These are phyloP conservation scores for Chaetomium sp. DNA, from an alignment of 2,329 filamentous ascomycete genomes.

Conservation along the genomic window DNA sequence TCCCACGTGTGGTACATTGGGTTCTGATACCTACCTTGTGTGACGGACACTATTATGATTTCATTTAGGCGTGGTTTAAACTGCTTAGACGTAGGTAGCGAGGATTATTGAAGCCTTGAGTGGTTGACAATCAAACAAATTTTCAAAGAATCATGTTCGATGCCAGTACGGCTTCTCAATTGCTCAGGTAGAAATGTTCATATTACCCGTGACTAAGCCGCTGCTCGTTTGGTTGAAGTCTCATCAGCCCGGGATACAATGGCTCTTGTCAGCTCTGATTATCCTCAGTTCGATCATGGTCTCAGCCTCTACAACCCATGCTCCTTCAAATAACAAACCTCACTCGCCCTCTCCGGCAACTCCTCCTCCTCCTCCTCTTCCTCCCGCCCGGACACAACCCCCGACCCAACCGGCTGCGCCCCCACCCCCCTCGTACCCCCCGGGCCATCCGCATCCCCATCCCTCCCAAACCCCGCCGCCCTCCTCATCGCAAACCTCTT, in stretches of 20 bases:
- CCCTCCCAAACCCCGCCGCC: conserved; percentile 18
- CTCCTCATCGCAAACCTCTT: conserved; percentile 5
- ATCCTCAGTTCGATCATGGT: no score
- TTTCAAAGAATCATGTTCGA: neutral
- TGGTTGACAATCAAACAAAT: neutral
- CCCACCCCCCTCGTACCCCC: no score
- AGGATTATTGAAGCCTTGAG: neutral
- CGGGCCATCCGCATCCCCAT: conserved; percentile 8
- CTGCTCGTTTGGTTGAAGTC: neutral
- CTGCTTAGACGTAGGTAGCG: neutral
- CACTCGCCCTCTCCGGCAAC: conserved; percentile 9
- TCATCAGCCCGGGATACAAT: no score
- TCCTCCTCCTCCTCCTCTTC: conserved; percentile 3
- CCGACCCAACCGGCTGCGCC: neutral
- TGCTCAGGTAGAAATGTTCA: no score
- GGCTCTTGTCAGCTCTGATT: no score
- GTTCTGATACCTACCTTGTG: neutral
- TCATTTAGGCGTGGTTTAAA: neutral
- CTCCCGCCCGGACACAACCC: neutral
- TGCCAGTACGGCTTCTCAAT: neutral
- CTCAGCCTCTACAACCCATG: neutral
- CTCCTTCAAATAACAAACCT: conserved; percentile 13
- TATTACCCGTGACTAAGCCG: neutral
- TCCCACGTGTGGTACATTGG: neutral
- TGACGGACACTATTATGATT: neutral